Evolutionary conservation across 73 alveolate species (phyloP).

Genomic region (Paramecium bursaria): DNA sequence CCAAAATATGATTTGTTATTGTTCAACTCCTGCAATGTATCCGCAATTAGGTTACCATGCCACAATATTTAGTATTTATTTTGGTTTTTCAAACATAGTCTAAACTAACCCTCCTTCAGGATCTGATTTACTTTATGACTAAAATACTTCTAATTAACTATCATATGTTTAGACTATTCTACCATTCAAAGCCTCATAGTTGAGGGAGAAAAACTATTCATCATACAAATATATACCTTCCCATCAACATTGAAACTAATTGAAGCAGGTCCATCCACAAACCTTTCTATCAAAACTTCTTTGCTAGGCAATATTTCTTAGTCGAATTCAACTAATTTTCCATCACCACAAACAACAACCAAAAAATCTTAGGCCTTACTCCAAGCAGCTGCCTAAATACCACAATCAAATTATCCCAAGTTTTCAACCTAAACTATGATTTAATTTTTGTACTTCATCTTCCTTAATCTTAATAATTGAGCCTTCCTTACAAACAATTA

Average conservation of each 20-base stretch:
- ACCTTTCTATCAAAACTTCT: slow-evolving; percentile 48
- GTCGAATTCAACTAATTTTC: slow-evolving; percentile 52
- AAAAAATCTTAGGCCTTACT: slow-evolving; percentile 60
- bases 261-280: slow-evolving; percentile 31
- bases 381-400: slow-evolving; percentile 64
- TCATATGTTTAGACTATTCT: slow-evolving; percentile 6
- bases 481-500: slow-evolving; percentile 40
- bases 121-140: slow-evolving; percentile 97
- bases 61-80: slow-evolving; percentile 75
- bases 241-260: slow-evolving; percentile 66
- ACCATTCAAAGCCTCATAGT: background rate
- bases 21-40: slow-evolving; percentile 89
- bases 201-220: background rate
- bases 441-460: slow-evolving; percentile 12
- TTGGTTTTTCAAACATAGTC: slow-evolving; percentile 75
- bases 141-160: slow-evolving; percentile 77
- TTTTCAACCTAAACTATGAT: background rate
- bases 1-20: slow-evolving; percentile 89
- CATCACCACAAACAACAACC: slow-evolving; percentile 62
- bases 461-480: background rate
- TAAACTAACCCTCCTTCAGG: slow-evolving; percentile 73
- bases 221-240: slow-evolving; percentile 11
- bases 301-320: slow-evolving; percentile 43
- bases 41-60: slow-evolving; percentile 96
- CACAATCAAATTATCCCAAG: slow-evolving; percentile 66